These are phyloP conservation scores for Sporobolomyces phaffii DNA, from an alignment of 768 basidiomycete genomes.

Conservation along the genomic window DNA sequence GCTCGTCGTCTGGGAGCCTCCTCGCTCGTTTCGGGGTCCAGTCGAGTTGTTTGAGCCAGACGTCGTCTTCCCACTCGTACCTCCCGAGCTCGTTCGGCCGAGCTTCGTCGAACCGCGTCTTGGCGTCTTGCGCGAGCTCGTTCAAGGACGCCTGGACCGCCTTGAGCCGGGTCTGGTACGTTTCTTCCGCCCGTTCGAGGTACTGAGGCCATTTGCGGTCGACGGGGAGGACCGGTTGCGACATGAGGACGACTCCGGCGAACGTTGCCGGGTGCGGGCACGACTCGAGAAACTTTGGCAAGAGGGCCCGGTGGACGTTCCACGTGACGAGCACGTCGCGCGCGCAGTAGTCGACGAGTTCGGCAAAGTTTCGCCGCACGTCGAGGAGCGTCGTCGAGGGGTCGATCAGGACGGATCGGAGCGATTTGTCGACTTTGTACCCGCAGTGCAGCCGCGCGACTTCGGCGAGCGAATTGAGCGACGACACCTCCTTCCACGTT, in stretches of 20 bases:
- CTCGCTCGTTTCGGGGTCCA: conserved; percentile 72
- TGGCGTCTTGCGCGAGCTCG: conserved; percentile 61
- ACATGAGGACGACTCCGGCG: conserved; percentile 84
- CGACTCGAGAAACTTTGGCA: conserved; percentile 70
- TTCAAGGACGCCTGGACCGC: conserved; percentile 59
- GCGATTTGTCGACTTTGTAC: conserved; percentile 68
- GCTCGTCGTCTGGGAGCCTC: conserved; percentile 18
- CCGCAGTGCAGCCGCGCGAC: conserved; percentile 85
- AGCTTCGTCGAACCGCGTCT: conserved; percentile 48
- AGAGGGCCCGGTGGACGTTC: conserved; percentile 64
- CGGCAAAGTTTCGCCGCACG: conserved; percentile 53
- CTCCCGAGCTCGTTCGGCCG: conserved; percentile 44
- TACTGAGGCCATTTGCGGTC: conserved; percentile 85
- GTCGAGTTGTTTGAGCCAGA: conserved; percentile 68
- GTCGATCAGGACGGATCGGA: conserved; percentile 70
- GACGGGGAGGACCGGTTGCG: conserved; percentile 81
- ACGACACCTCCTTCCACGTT: conserved; percentile 88
- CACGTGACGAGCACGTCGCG: conserved; percentile 79
- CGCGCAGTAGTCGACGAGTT: conserved; percentile 68
- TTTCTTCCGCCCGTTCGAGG: conserved; percentile 66
- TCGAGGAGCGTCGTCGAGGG: conserved; percentile 25
- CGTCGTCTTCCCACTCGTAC: conserved; percentile 59
- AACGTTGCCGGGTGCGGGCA: conserved; percentile 93
- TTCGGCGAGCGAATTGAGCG: conserved; percentile 83
- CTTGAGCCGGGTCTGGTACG: conserved; percentile 65